These are phyloP conservation scores for Vitis rotundifolia DNA, from an alignment of 164 flowering plant genomes.

Conservation along the genomic window DNA sequence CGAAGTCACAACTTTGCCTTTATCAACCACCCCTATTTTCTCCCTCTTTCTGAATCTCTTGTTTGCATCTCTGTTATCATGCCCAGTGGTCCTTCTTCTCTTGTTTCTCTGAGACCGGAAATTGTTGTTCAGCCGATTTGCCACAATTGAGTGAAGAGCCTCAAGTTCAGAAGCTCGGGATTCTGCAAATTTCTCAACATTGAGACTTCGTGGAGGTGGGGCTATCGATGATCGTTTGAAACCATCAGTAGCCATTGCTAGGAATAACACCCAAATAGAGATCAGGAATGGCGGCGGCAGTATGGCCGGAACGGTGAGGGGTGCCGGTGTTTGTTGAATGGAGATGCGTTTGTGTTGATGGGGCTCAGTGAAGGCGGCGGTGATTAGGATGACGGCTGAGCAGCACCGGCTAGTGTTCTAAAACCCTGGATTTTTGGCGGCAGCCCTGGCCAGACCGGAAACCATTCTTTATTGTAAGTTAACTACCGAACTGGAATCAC, in stretches of 20 bases:
- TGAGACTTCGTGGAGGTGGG: slow-evolving; percentile 55
- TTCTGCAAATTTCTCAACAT: slow-evolving; percentile 64
- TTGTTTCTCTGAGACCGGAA: slow-evolving; percentile 59
- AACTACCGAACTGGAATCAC: too few species aligned
- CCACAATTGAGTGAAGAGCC: slow-evolving; percentile 54
- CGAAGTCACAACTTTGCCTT: slow-evolving; percentile 6
- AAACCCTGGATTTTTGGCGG: too few species aligned
- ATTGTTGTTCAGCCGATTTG: slow-evolving; percentile 49
- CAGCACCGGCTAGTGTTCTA: too few species aligned
- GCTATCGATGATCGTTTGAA: slow-evolving; percentile 15
- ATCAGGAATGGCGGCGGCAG: too few species aligned
- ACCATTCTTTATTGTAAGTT: too few species aligned
- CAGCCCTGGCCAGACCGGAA: too few species aligned
- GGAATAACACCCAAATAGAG: too few species aligned
- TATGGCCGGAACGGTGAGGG: too few species aligned
- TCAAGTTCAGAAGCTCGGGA: slow-evolving; percentile 73
- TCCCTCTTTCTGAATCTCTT: slow-evolving; percentile 35
- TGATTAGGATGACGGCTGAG: too few species aligned
- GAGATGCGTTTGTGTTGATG: too few species aligned
- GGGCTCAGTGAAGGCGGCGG: too few species aligned
- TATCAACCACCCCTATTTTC: slow-evolving; percentile 18
- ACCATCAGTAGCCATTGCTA: slow-evolving; percentile 17
- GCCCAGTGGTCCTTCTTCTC: slow-evolving; percentile 78
- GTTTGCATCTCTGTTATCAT: slow-evolving; percentile 39
- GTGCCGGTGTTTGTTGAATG: too few species aligned